Percentiles rank a stretch among this genome's conserved stretches.
Conservation (phyloP, 257 asterid genomes). For the Orobanche coerulescens region DNA sequence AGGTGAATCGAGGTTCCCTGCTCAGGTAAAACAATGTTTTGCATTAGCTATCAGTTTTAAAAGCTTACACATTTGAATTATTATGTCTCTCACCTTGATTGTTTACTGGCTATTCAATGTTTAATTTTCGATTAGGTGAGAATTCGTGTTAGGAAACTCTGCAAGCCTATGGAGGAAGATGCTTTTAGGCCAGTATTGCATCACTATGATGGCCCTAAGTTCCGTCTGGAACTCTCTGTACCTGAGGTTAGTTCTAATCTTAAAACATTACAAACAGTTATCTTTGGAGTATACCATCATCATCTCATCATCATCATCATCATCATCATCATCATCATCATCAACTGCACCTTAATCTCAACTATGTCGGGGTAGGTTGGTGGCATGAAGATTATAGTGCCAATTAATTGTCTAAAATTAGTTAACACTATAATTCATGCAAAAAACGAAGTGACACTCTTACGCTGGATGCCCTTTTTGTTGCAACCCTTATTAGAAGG, state of each 20-base stretch:
- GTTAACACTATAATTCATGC: too few species aligned
- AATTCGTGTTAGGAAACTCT: conserved; percentile 63
- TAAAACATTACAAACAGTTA: neutral
- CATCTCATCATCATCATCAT: too few species aligned
- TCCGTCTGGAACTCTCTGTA: conserved; percentile 88
- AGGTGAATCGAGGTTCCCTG: conserved; percentile 98
- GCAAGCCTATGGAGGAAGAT: conserved; percentile 90
- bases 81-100: conserved; percentile 9
- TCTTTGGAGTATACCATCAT: neutral
- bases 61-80: neutral
- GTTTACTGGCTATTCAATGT: conserved; percentile 8
- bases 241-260: conserved; percentile 63
- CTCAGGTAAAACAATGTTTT: conserved; percentile 57
- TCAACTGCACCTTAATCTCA: too few species aligned
- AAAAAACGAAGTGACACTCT: too few species aligned
- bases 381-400: too few species aligned
- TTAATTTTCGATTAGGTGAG: conserved; percentile 51
- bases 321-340: too few species aligned
- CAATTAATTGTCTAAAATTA: too few species aligned
- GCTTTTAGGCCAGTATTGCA: conserved; percentile 92
- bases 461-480: too few species aligned
- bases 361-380: too few species aligned
- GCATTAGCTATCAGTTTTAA: neutral
- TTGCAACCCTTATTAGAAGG: too few species aligned
- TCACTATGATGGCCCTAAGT: conserved; percentile 97